Evolutionary conservation across 2,329 filamentous ascomycete species (phyloP), one percentile per base, ranked within the genome.

Genomic region (Penicillium frequentans): DNA sequence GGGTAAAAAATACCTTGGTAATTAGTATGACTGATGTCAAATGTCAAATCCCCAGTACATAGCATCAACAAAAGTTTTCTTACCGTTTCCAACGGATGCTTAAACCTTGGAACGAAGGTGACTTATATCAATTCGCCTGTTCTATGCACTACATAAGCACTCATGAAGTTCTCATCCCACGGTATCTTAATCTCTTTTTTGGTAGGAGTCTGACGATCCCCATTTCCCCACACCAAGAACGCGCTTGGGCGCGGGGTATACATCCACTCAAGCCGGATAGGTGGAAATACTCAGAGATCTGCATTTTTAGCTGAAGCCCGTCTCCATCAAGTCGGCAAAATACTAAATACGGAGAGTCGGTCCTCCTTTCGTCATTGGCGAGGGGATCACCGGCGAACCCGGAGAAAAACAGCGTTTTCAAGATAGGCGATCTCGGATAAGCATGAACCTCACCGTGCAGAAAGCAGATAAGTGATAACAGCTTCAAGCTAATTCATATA

Each of bases 211-310:
- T 39, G 35, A 39, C 35, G 35, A 39, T 39, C 35, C 8, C n/a
- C 29, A 37, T 33, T 51, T 46, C 54, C 48, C 47, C 54, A 47
- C 54, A 31, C 19, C 37, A 8, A 31, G 14, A 26, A 7, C 13
- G 21, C 1, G 13, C n/a, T 37, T 35, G 13, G 45, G 51, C 43
- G 54, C 48, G 54, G 54, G 54, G 54, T 55, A 55, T 29, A 56
- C 14, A 33, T 13, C 33, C 48, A 43, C 21, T 42, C 37, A 19
- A 10, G 13, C 39, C 39, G 33, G 39, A 56, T 56, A 56, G 54
- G 54, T 56, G 54, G 49, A 55, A 55, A 52, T 48, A 47, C 23
- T 27, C n/a, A 10, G 13, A 16, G 54, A 56, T 56, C 54, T 51
- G 43, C 49, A 43, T 19, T 8, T 8, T 4, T 33, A 26, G 39